Conservation (phyloP, 805 yeast species). For the Candida suzukii region DNA sequence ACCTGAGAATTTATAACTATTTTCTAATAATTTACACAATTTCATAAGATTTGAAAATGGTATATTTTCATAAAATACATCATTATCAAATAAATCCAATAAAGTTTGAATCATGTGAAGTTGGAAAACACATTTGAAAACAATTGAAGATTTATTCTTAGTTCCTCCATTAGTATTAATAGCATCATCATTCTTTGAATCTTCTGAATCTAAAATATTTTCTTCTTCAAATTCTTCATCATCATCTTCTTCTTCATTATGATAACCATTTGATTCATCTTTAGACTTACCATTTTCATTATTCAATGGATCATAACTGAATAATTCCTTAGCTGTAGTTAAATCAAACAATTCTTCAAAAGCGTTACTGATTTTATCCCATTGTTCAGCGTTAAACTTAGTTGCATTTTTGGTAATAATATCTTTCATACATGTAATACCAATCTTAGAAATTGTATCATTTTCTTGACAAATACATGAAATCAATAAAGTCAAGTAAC, state of each 20-base stretch:
- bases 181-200: conserved; percentile 14
- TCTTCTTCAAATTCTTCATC: conserved; percentile 26
- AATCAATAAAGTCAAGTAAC: conserved; percentile 67
- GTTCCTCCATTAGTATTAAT: conserved; percentile 33
- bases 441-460: conserved; percentile 93
- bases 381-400: conserved; percentile 59
- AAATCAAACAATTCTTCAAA: conserved; percentile 65
- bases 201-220: conserved; percentile 27
- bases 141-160: conserved; percentile 64
- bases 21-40: conserved; percentile 52
- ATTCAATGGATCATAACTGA: conserved; percentile 48
- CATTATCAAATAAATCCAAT: conserved; percentile 70
- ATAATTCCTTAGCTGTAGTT: conserved; percentile 83
- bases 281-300: conserved; percentile 16
- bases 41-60: conserved; percentile 60
- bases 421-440: conserved; percentile 80
- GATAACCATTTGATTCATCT: not conserved
- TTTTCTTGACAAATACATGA: conserved; percentile 95
- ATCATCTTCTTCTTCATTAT: conserved; percentile 18
- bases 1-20: conserved; percentile 76
- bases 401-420: conserved; percentile 68
- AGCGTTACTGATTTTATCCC: conserved; percentile 64
- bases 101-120: conserved; percentile 80
- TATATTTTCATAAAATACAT: conserved; percentile 57
- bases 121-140: conserved; percentile 88